Conservation (phyloP, 495 filamentous ascomycete species). For the Oleoguttula mirabilis region DNA sequence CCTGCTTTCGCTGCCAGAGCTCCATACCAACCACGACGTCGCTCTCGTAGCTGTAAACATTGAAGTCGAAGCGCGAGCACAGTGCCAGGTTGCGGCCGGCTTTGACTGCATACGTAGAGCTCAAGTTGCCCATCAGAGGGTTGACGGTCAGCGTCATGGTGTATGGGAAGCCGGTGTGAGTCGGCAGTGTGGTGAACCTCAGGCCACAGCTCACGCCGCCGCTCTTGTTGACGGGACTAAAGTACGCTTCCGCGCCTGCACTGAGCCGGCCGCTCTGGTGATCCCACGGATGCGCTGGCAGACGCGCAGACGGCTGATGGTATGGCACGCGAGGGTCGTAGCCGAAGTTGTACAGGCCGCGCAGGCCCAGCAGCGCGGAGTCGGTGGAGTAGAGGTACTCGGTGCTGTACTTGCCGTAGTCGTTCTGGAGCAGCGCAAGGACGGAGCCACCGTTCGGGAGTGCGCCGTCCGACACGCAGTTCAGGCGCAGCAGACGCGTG, state of each 20-base stretch:
- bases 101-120: constrained; percentile 77
- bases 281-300: constrained; percentile 18
- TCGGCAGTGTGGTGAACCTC: constrained; percentile 83
- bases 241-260: constrained; percentile 83
- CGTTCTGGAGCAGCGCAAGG: constrained; percentile 73
- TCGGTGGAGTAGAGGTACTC: constrained; percentile 91
- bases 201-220: constrained; percentile 72
- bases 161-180: constrained; percentile 73
- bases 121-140: constrained; percentile 83
- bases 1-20: constrained; percentile 47
- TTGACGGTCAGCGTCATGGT: constrained; percentile 74
- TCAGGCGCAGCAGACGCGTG: constrained; percentile 64
- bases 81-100: constrained; percentile 71
- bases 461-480: constrained; percentile 65
- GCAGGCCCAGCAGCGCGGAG: constrained; percentile 72
- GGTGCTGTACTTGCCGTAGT: constrained; percentile 74
- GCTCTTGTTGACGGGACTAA: constrained; percentile 80
- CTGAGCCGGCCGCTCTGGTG: constrained; percentile 29
- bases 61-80: constrained; percentile 87
- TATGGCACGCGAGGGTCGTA: constrained; percentile 48
- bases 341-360: constrained; percentile 91
- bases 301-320: constrained; percentile 9
- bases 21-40: constrained; percentile 83
- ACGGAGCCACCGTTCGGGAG: constrained; percentile 63
- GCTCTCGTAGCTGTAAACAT: constrained; percentile 95